Evolutionary conservation across 495 filamentous ascomycete species (phyloP), one percentile per base, ranked within the genome.

Genomic region (Hypoxylon crocopeplum): DNA sequence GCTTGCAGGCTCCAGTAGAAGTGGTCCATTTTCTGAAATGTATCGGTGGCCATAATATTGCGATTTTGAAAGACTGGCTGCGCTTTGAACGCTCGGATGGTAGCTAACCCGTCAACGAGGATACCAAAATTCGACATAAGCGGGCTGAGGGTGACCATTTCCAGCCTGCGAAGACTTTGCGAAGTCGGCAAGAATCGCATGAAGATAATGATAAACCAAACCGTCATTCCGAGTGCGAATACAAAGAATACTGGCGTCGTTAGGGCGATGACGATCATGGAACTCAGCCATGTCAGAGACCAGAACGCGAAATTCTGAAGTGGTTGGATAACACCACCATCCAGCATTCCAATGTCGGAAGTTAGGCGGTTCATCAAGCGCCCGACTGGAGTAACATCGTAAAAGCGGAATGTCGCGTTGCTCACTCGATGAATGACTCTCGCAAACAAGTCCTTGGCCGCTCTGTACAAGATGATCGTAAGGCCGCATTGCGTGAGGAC

Each of bases 21-120:
- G 70, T 95, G 91, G 66, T 95, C 91, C 88, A 93, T 92, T 59
- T 90, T 91, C 70, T 93, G 90, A 70, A 95, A 95, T 2, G 82
- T 82, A 70, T 95, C 91, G 0, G 88, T 88, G 15, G 88, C 88
- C 3, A 77, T 77, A 34, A 95, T 88, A 51, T 92, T 87, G 17
- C 85, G 80, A 48, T 81, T 78, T 62, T 94, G 90, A 61, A 94
- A 96, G 39, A 86, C 85, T 11, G 78, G 71, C 62, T 92, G 85
- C 4, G 86, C 89, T 37, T 77, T 81, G 68, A 91, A 93, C 0
- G 91, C 86, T 32, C 88, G 83, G 12, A 96, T 88, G 0, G 91
- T 96, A 1, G 86, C 88, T 30, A 96, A 67, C 2, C 91, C 91
- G 63, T 93, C 86, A 5, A 91, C 68, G 6, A 94, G 77, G 8